Evolutionary conservation across 2,329 filamentous ascomycete species (phyloP).

Genomic region (Fusarium sp.): DNA sequence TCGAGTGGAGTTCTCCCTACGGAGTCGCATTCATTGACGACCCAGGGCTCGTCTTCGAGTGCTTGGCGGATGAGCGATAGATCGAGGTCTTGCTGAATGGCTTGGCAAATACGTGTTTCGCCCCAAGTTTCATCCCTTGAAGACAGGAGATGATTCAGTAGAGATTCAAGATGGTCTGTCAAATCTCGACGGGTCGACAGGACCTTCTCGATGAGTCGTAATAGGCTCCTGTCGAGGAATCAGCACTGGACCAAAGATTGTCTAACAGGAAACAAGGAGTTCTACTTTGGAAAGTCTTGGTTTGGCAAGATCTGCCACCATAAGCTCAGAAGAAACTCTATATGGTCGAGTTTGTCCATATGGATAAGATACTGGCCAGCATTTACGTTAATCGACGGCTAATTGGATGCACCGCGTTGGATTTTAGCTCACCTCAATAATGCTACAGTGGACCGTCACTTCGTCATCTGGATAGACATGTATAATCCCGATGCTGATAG

Average conservation of each 20-base stretch:
- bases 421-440: background rate
- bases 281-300: background rate
- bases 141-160: background rate
- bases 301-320: background rate
- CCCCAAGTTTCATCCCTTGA: background rate
- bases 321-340: background rate
- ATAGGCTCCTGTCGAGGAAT: background rate
- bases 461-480: background rate
- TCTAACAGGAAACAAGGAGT: background rate
- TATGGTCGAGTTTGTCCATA: background rate
- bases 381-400: background rate
- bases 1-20: background rate
- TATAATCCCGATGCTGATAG: background rate
- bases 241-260: background rate
- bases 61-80: background rate
- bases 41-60: background rate
- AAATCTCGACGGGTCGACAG: background rate
- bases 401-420: background rate
- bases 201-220: fast-evolving
- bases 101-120: background rate
- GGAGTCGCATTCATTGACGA: background rate
- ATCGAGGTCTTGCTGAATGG: background rate
- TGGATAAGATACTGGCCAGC: no score
- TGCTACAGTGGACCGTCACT: no score
- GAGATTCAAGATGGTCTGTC: background rate